Base-by-base conservation (phyloP, 192 early-diverging fungal species). In the Podila minutissima region DNA sequence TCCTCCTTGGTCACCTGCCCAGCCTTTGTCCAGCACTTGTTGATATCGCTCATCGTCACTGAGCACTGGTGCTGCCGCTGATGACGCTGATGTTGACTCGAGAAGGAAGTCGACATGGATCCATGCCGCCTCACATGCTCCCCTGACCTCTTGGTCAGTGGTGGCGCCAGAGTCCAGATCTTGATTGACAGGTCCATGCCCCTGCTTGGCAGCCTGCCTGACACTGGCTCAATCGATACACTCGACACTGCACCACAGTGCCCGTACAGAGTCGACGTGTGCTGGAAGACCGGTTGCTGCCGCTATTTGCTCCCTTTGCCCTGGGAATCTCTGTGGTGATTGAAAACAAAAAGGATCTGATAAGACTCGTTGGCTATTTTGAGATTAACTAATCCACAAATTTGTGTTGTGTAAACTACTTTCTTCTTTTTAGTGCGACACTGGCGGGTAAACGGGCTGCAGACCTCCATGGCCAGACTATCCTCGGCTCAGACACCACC, bases 111-210 rank as follows among this genome's bases (percentile, higher is more conserved):
- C 33, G 61, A 62, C 19, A 20, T 22, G 12, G 51, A 12, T 26
- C 24, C 11, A 8, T n/a, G 20, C 1, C 22, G 51, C 51, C n/a
- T 22, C 22, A 15, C 0, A 10, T 11, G 35, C 10, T n/a, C 53
- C 4, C 22, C 9, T 22, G 53, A 20, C 13, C 41, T 46, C 13
- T 15, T 46, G 13, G 3, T 4, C 7, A 19, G 35, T 17, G 51
- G 46, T 7, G 46, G 33, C 24, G 63, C 17, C 62, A 73, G 59
- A 0, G 77, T 68, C 77, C 77, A 81, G 4, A 81, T 66, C 60
- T 81, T 81, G 71, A 81, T 81, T 0, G 77, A 81, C 58, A 71
- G 62, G 48, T 81, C 77, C 77, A 81, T 81, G 29, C 77, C 69
- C 2, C 71, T 71, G 59, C 77, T 81, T 5, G 73, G 71, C 13